Conservation (phyloP, 257 asterid species). For the Knoxia roxburghii region DNA sequence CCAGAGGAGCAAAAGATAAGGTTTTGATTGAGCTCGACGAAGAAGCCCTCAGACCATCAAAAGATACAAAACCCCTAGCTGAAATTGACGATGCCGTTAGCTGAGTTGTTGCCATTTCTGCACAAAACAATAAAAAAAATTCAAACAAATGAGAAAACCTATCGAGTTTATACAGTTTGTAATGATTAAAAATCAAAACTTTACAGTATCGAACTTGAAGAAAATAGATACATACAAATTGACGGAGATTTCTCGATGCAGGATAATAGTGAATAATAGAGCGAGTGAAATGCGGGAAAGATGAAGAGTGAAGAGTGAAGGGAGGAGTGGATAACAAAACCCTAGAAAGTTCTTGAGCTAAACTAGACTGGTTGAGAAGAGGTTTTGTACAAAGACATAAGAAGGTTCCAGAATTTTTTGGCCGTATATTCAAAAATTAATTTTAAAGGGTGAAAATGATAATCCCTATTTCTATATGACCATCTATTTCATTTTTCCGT, state of each 20-base stretch:
- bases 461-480: no score
- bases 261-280: background rate
- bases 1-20: slow-evolving; percentile 43
- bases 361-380: background rate
- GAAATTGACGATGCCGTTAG: slow-evolving; percentile 73
- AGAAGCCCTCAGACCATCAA: slow-evolving; percentile 67
- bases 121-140: slow-evolving; percentile 1
- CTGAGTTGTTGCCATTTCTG: slow-evolving; percentile 74
- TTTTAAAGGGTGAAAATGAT: no score
- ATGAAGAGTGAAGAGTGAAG: background rate
- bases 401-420: slow-evolving; percentile 43
- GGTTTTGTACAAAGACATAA: slow-evolving; percentile 26
- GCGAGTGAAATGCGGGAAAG: background rate
- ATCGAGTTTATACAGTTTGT: background rate
- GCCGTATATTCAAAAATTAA: background rate
- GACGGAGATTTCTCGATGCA: background rate
- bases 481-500: no score
- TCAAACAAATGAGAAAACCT: background rate
- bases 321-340: slow-evolving; percentile 45
- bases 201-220: background rate
- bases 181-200: background rate
- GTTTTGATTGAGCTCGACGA: slow-evolving; percentile 39
- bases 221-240: background rate
- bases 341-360: slow-evolving; percentile 44
- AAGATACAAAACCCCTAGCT: slow-evolving; percentile 59